Percentiles rank a stretch among this genome's conserved stretches.
Conservation (phyloP, 805 yeast genomes). For the Saccharomycopsis sp. region DNA sequence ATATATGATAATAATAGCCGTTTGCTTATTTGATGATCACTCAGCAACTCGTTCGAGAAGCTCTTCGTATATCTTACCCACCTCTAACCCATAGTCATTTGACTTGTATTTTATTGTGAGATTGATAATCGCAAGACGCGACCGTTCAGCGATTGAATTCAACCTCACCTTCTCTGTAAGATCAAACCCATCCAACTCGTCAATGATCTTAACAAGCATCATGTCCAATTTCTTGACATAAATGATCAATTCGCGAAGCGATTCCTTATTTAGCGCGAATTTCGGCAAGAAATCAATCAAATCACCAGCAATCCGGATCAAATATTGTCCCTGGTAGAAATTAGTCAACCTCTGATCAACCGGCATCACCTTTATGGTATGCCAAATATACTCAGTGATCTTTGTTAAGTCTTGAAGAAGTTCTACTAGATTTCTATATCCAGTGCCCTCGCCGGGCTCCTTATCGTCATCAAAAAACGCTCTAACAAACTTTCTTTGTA, state of each 20-base stretch:
- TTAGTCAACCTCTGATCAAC: constrained; percentile 14
- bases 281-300: constrained; percentile 53
- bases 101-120: constrained; percentile 30
- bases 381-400: constrained; percentile 55
- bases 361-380: constrained; percentile 36
- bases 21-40: not conserved
- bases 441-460: constrained; percentile 11
- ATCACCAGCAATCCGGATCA: constrained; percentile 60
- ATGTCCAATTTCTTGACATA: constrained; percentile 35
- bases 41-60: constrained; percentile 32
- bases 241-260: constrained; percentile 33
- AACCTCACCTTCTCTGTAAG: constrained; percentile 47
- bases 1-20: not conserved
- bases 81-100: constrained; percentile 39
- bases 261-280: constrained; percentile 29
- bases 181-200: constrained; percentile 30
- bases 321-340: constrained; percentile 58
- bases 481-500: constrained; percentile 49
- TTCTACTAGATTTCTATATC: constrained; percentile 26
- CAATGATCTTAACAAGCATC: constrained; percentile 34
- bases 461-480: constrained; percentile 30
- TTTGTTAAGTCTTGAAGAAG: constrained; percentile 41
- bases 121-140: constrained; percentile 38
- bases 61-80: constrained; percentile 38
- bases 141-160: constrained; percentile 45